A percentile compares a stretch with the other conserved stretches of the same genome.
These are phyloP conservation scores for Paramecium tetraurelia DNA, from an alignment of 73 alveolate genomes.

Conservation along the genomic window DNA sequence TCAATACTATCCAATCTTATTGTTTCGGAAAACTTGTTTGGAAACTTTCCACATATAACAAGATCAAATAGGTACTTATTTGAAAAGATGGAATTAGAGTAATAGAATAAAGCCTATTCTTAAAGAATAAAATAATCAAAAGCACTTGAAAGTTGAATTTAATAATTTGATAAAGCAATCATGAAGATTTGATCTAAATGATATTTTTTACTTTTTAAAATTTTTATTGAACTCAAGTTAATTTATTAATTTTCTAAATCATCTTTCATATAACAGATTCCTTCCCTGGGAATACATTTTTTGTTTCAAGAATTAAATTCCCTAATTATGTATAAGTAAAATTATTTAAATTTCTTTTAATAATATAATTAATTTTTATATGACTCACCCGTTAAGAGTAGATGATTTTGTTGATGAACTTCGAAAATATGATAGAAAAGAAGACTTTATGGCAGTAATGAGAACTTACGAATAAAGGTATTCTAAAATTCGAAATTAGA, in stretches of 20 bases:
- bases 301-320: too few relatives aligned
- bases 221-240: too few relatives aligned
- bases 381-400: conserved; percentile 9
- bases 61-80: neutral
- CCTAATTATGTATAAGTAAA: too few relatives aligned
- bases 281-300: too few relatives aligned
- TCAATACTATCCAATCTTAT: neutral
- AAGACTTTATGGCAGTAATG: conserved; percentile 44
- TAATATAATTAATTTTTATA: neutral
- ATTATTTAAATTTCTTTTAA: neutral
- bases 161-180: neutral
- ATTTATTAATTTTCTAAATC: too few relatives aligned
- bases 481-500: neutral
- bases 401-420: conserved; percentile 42
- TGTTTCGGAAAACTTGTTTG: neutral
- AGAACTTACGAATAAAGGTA: neutral
- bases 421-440: conserved; percentile 28
- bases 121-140: neutral
- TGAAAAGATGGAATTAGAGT: neutral
- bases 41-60: neutral
- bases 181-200: too few relatives aligned
- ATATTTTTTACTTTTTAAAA: too few relatives aligned
- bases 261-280: too few relatives aligned
- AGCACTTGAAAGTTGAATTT: neutral
- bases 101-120: neutral